These are phyloP conservation scores for Phytophthora cryptogea DNA, from an alignment of 352 stramenopile genomes.

Conservation along the genomic window DNA sequence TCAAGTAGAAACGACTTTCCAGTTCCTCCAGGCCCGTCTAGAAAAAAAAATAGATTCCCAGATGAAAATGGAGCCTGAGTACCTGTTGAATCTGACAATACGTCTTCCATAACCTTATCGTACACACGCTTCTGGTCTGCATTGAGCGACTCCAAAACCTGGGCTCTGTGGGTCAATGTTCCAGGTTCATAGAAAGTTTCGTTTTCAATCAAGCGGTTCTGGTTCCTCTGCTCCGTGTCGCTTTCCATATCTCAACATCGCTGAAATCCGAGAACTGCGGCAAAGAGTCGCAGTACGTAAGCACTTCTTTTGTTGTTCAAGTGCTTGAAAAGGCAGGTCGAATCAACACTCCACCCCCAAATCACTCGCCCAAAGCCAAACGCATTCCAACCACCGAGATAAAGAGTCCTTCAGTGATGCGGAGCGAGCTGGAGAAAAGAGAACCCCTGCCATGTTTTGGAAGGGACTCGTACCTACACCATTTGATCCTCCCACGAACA, in stretches of 20 bases:
- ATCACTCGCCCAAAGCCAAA: too few species aligned
- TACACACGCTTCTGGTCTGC: background rate
- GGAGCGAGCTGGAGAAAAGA: too few species aligned
- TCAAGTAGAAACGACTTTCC: slow-evolving; percentile 5
- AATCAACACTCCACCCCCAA: too few species aligned
- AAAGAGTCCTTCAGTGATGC: too few species aligned
- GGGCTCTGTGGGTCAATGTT: background rate
- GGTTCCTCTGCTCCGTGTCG: background rate
- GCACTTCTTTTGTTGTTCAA: too few species aligned
- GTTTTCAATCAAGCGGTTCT: background rate
- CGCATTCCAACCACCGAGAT: too few species aligned
- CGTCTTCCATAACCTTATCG: background rate
- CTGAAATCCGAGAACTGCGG: background rate
- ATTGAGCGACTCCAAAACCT: background rate
- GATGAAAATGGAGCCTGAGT: background rate
- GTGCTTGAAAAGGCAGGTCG: too few species aligned
- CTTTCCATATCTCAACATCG: background rate
- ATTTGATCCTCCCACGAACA: too few species aligned
- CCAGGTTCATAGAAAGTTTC: background rate
- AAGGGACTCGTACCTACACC: too few species aligned
- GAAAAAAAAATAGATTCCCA: background rate
- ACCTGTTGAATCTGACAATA: background rate
- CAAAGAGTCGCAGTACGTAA: background rate
- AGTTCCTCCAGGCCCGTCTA: background rate
- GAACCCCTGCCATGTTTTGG: too few species aligned